A percentile compares a stretch with the other conserved stretches of the same genome.
Conservation (phyloP, 768 basidiomycete species). For the Boletus coccyginus region DNA sequence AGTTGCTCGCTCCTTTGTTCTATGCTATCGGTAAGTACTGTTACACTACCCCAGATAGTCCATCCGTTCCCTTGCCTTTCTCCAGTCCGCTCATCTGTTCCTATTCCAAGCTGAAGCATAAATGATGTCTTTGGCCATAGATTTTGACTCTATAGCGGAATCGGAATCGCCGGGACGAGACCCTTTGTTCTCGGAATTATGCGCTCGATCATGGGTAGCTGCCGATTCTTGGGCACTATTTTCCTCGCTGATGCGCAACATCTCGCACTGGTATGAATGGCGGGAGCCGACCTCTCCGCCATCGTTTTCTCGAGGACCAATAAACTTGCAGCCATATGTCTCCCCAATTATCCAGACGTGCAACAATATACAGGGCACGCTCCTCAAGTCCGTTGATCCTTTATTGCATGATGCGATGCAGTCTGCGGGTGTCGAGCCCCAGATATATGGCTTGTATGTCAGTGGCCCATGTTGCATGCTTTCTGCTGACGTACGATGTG, state of each 20-base stretch:
- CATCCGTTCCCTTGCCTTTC: conserved; percentile 4
- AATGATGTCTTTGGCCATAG: conserved; percentile 38
- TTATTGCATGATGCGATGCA: conserved; percentile 73
- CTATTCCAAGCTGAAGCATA: conserved; percentile 25
- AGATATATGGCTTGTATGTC: conserved; percentile 92
- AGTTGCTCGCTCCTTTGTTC: conserved; percentile 85
- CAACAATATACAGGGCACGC: conserved; percentile 69
- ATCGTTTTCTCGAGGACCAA: conserved; percentile 35
- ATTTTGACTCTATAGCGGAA: conserved; percentile 70
- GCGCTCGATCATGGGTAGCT: conserved; percentile 65
- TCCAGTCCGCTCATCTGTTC: conserved; percentile 12
- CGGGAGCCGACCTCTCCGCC: conserved; percentile 39
- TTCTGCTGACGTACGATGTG: conserved; percentile 12
- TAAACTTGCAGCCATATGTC: conserved; percentile 61
- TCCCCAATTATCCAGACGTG: conserved; percentile 86
- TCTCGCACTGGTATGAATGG: conserved; percentile 81
- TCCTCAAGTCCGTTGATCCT: conserved; percentile 79
- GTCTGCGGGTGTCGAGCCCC: conserved; percentile 84
- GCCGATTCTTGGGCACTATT: conserved; percentile 92
- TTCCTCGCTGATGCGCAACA: conserved; percentile 69
- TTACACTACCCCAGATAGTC: conserved; percentile 1
- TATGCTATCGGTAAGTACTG: conserved; percentile 46
- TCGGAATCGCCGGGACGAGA: conserved; percentile 31
- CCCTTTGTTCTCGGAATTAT: conserved; percentile 52
- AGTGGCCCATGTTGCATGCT: conserved; percentile 5